Conservation (phyloP, 768 basidiomycete genomes). For the Agrocybe praecox region DNA sequence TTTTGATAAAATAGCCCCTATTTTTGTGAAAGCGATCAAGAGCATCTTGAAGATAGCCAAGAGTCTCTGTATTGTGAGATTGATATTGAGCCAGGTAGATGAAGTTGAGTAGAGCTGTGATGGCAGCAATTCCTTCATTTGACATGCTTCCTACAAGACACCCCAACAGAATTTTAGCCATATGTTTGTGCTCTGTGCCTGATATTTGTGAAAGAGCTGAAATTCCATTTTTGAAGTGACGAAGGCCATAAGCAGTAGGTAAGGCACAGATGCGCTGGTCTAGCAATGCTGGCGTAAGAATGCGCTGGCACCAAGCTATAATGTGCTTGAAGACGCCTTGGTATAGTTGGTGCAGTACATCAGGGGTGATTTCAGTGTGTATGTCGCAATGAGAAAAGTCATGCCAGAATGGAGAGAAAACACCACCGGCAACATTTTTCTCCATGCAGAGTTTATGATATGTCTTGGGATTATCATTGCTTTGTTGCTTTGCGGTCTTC, state of each 20-base stretch:
- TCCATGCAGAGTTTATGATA: constrained; percentile 16
- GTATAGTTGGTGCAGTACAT: constrained; percentile 22
- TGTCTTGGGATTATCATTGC: too few relatives aligned
- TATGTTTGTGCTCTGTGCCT: constrained; percentile 38
- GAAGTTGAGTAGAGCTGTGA: constrained; percentile 30
- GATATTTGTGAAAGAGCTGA: constrained; percentile 41
- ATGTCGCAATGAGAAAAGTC: constrained; percentile 18
- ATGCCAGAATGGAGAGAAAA: constrained; percentile 17
- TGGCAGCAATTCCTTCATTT: constrained; percentile 9
- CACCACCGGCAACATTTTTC: constrained; percentile 17
- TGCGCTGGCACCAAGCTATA: constrained; percentile 10
- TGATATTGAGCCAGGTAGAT: constrained; percentile 29
- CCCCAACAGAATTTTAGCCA: constrained; percentile 33
- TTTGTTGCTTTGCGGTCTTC: constrained; percentile 9
- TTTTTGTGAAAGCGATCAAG: constrained; percentile 15
- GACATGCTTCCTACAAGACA: constrained; percentile 25
- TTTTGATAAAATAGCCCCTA: too few relatives aligned
- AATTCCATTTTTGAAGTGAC: constrained; percentile 42
- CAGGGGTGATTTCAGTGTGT: constrained; percentile 15
- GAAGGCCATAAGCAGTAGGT: constrained; percentile 28
- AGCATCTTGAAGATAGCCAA: constrained; percentile 18
- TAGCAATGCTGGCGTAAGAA: constrained; percentile 4
- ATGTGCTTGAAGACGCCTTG: constrained; percentile 22
- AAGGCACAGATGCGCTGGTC: constrained; percentile 31
- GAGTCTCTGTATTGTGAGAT: constrained; percentile 18